A percentile compares a stretch with the other conserved stretches of the same genome.
Conservation (phyloP, 2,329 filamentous ascomycete genomes). For the Pseudophaeomoniella oleicola region DNA sequence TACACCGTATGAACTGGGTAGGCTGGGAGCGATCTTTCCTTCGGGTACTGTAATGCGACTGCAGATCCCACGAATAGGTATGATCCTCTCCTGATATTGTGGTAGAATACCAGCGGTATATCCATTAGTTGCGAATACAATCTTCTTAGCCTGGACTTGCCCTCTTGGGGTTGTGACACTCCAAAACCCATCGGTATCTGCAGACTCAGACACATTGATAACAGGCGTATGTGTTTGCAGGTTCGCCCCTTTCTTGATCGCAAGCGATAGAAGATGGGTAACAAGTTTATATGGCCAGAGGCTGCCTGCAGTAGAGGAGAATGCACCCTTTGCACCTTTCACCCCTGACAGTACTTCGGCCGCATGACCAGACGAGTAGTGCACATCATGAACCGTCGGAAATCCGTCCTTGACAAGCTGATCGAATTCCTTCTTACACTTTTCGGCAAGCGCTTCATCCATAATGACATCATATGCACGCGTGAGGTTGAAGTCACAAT, state of each 20-base stretch:
- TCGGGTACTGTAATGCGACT: slow-evolving; percentile 16
- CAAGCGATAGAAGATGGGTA: slow-evolving; percentile 22
- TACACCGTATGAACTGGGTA: slow-evolving; percentile 28
- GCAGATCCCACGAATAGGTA: slow-evolving; percentile 52
- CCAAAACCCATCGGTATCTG: background rate
- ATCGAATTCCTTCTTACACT: slow-evolving; percentile 16
- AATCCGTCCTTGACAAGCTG: slow-evolving; percentile 14
- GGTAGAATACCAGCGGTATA: slow-evolving; percentile 67
- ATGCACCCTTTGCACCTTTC: background rate
- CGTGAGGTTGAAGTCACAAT: slow-evolving; percentile 27
- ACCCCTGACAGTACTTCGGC: background rate
- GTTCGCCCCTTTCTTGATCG: slow-evolving; percentile 12
- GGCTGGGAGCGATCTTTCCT: slow-evolving; percentile 9
- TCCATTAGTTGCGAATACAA: slow-evolving; percentile 68
- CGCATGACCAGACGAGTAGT: slow-evolving; percentile 26
- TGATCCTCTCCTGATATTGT: slow-evolving; percentile 52
- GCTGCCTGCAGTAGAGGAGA: slow-evolving; percentile 12
- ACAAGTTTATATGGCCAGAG: slow-evolving; percentile 21
- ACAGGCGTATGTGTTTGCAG: slow-evolving; percentile 29
- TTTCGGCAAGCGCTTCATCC: slow-evolving; percentile 15
- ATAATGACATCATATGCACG: slow-evolving; percentile 24
- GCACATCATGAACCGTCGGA: slow-evolving; percentile 14
- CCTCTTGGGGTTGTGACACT: slow-evolving; percentile 52
- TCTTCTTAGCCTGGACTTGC: slow-evolving; percentile 40
- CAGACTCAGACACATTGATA: slow-evolving; percentile 11